Evolutionary conservation across 768 basidiomycete genomes (phyloP).

Genomic region (Kockovaella imperatae): DNA sequence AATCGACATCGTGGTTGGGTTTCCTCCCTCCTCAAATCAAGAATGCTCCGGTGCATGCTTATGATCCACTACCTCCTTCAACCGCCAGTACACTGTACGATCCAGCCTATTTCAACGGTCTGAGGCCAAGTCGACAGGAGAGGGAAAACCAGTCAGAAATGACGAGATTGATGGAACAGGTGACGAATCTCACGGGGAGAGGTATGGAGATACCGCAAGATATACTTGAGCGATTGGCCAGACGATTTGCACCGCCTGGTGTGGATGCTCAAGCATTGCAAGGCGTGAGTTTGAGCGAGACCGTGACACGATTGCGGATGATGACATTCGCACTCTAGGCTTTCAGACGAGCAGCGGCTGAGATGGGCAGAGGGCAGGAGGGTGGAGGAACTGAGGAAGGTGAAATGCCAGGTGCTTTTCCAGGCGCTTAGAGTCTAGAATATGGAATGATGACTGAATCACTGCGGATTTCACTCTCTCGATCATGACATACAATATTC

Average conservation of each 20-base stretch:
- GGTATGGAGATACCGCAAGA: slow-evolving; percentile 12
- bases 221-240: slow-evolving; percentile 24
- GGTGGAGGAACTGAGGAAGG: slow-evolving; percentile 2
- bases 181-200: slow-evolving; percentile 15
- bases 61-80: slow-evolving; percentile 79
- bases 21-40: slow-evolving; percentile 62
- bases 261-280: background rate
- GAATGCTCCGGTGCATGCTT: slow-evolving; percentile 57
- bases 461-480: background rate
- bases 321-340: background rate
- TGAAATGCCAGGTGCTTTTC: slow-evolving; percentile 29
- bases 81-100: slow-evolving; percentile 58
- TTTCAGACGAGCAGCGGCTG: slow-evolving; percentile 11
- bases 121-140: background rate
- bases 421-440: slow-evolving; percentile 3
- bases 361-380: background rate
- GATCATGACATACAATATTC: background rate
- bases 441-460: background rate
- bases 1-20: slow-evolving; percentile 55
- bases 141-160: slow-evolving; percentile 6
- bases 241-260: slow-evolving; percentile 28
- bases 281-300: background rate
- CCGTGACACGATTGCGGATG: background rate
- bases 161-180: slow-evolving; percentile 14
- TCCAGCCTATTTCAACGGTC: slow-evolving; percentile 57